Conservation (phyloP, 2,329 filamentous ascomycete species). For the Hypomyces perniciosus region DNA sequence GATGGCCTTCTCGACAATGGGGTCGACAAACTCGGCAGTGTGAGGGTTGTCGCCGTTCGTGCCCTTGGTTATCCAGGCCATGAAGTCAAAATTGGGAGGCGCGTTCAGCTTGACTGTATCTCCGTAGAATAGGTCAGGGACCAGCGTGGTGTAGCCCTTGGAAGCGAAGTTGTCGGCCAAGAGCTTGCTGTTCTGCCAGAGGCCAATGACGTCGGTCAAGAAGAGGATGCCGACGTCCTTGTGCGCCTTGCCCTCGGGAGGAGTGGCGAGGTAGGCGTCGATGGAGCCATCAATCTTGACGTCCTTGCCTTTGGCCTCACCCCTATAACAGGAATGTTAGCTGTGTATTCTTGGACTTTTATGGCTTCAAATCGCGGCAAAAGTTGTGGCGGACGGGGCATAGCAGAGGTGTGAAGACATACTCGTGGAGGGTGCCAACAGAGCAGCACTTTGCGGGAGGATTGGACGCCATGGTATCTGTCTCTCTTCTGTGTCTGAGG, state of each 20-base stretch:
- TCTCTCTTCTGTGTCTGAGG: not conserved
- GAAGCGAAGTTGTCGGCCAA: constrained; percentile 32
- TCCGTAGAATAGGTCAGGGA: constrained; percentile 29
- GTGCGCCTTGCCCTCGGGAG: constrained; percentile 7
- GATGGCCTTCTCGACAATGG: constrained; percentile 30
- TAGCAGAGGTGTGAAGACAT: constrained; percentile 22
- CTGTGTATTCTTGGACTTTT: not conserved
- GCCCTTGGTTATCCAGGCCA: constrained; percentile 31
- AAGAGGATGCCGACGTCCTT: constrained; percentile 12
- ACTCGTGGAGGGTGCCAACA: constrained; percentile 48
- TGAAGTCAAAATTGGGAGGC: constrained; percentile 21
- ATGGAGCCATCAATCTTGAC: constrained; percentile 15
- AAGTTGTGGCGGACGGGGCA: not conserved
- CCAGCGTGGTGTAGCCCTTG: constrained; percentile 27
- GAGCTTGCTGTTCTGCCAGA: constrained; percentile 38
- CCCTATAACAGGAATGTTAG: constrained; percentile 1
- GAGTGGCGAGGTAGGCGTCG: constrained; percentile 18
- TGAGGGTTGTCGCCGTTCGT: constrained; percentile 39
- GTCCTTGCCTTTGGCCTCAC: constrained; percentile 8
- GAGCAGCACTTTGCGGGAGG: constrained; percentile 48
- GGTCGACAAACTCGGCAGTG: constrained; percentile 22
- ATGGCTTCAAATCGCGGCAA: not conserved
- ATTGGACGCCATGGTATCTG: constrained; percentile 45
- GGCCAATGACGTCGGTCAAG: constrained; percentile 17
- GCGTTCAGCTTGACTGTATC: constrained; percentile 41